Conservation (phyloP, 108 stramenopile species). For the Seminavis robusta region DNA sequence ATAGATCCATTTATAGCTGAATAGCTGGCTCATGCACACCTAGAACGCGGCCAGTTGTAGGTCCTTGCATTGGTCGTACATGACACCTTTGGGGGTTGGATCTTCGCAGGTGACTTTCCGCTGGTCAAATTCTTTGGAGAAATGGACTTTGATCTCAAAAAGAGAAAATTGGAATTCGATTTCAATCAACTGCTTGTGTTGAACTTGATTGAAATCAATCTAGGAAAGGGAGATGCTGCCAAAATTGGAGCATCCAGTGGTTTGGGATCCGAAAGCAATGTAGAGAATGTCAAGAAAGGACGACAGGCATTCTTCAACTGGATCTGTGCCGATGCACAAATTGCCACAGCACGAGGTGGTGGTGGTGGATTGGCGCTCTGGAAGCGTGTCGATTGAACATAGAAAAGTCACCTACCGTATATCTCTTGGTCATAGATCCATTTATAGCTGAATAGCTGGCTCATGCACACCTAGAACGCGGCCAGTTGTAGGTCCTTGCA, state of each 20-base stretch:
- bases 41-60: too few species aligned
- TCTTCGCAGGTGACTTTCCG: slow-evolving; percentile 73
- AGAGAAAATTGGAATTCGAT: slow-evolving; percentile 81
- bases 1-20: too few species aligned
- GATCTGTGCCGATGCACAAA: slow-evolving; percentile 83
- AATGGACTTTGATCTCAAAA: slow-evolving; percentile 67
- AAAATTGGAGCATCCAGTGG: slow-evolving; percentile 69
- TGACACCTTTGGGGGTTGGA: too few species aligned
- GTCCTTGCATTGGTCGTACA: too few species aligned
- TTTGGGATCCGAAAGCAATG: slow-evolving; percentile 78
- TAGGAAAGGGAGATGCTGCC: slow-evolving; percentile 35
- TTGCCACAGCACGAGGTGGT: slow-evolving; percentile 91
- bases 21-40: too few species aligned
- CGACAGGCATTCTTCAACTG: slow-evolving; percentile 87
- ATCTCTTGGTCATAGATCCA: too few species aligned
- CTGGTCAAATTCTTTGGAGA: slow-evolving; percentile 75
- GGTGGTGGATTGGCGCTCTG: slow-evolving; percentile 91
- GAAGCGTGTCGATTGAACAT: slow-evolving; percentile 49
- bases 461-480: too few species aligned
- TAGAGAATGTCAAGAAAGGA: slow-evolving; percentile 58
- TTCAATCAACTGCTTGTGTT: slow-evolving; percentile 62
- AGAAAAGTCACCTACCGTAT: too few species aligned
- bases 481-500: too few species aligned
- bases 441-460: too few species aligned
- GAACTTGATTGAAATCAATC: too few species aligned